These are phyloP conservation scores for Tuber umbilicatum DNA, from an alignment of 495 filamentous ascomycete genomes.

Conservation along the genomic window DNA sequence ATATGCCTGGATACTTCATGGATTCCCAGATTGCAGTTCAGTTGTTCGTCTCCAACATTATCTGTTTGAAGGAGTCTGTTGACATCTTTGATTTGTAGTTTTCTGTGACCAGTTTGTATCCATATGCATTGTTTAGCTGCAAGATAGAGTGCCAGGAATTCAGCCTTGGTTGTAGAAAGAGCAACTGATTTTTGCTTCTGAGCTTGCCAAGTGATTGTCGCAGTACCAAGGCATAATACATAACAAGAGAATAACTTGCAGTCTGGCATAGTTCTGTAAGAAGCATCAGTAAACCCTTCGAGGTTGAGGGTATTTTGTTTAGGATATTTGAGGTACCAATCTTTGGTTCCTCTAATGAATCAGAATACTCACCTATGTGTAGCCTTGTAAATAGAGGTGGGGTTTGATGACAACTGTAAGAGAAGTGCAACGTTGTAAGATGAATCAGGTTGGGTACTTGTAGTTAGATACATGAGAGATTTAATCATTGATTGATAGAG, in stretches of 20 bases:
- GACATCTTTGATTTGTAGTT: background rate
- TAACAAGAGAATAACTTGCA: constrained; percentile 10
- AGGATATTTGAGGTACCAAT: background rate
- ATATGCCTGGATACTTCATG: constrained; percentile 14
- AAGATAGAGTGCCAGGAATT: constrained; percentile 15
- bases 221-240: background rate
- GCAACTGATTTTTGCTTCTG: constrained; percentile 10
- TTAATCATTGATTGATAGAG: constrained; percentile 8
- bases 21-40: constrained; percentile 1
- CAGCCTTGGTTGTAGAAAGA: constrained; percentile 11
- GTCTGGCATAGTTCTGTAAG: too few relatives aligned
- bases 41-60: background rate
- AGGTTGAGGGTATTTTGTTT: background rate
- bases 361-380: constrained; percentile 8
- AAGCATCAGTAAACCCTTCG: too few relatives aligned
- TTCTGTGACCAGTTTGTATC: background rate
- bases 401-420: constrained; percentile 16
- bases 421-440: too few relatives aligned
- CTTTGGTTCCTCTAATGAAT: background rate
- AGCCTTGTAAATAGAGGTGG: background rate
- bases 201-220: background rate
- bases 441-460: constrained; percentile 26
- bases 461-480: background rate
- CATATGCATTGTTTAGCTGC: constrained; percentile 13
- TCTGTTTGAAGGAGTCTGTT: background rate